phyloP scores from a whole-genome alignment of 2,329 filamentous ascomycete species.

The Shiraia sp. region DNA sequence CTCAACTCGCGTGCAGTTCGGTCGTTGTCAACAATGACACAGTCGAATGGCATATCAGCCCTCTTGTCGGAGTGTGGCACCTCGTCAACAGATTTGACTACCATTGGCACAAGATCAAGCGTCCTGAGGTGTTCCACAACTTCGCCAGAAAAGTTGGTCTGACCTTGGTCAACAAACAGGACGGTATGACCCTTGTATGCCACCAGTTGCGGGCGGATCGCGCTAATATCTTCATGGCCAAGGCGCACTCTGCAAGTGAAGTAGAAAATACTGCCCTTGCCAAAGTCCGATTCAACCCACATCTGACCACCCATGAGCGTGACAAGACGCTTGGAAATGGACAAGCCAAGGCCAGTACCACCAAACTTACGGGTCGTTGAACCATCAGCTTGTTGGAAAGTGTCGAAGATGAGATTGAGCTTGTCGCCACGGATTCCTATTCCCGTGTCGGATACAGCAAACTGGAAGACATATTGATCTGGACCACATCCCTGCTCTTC shows the following conservation, averaged over 20 bases:
- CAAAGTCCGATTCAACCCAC: conserved; percentile 92
- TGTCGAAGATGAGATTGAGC: conserved; percentile 96
- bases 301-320: conserved; percentile 96
- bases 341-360: conserved; percentile 89
- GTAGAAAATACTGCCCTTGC: conserved; percentile 90
- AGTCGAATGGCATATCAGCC: conserved; percentile 74
- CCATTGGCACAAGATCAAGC: conserved; percentile 78
- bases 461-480: conserved; percentile 91
- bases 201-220: conserved; percentile 80
- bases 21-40: conserved; percentile 93
- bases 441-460: conserved; percentile 92
- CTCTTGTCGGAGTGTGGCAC: conserved; percentile 59
- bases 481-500: conserved; percentile 66
- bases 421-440: conserved; percentile 97
- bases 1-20: conserved; percentile 84
- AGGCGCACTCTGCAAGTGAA: conserved; percentile 92
- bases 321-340: conserved; percentile 92
- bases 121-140: conserved; percentile 77
- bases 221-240: conserved; percentile 75
- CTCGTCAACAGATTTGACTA: conserved; percentile 77
- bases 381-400: conserved; percentile 96
- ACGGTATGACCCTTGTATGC: conserved; percentile 94
- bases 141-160: conserved; percentile 74
- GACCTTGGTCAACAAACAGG: conserved; percentile 90
- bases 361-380: conserved; percentile 96